Evolutionary conservation across 768 basidiomycete genomes (phyloP), one percentile per base, ranked within the genome.

Genomic region (Auricularia heimuer): DNA sequence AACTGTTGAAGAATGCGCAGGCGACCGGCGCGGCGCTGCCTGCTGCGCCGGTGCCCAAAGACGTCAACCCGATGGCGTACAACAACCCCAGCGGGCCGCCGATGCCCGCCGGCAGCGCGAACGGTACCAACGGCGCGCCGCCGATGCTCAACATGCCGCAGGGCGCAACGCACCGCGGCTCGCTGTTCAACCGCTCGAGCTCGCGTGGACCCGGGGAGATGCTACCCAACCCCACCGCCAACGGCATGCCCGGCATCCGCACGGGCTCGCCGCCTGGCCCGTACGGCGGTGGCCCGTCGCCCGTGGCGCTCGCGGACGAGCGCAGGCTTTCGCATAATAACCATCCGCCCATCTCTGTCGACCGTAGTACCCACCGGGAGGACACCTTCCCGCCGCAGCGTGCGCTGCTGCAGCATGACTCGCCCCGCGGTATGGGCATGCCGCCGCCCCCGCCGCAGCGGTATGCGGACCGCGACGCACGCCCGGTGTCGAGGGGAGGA

Each of bases 51-150:
- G 89, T 89, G 1, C 94, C 95, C 4, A 91, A 95, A 69, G 95
- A 98, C 70, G 95, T 98, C 0, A 95, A 98, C 71, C 95, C 95
- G 1, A 96, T 93, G 3, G 93, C 93, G 3, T 98, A 97, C 70
- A 90, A 42, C 39, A 42, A 42, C 39, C 92, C 0, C 68, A 64
- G 11, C 89, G 85, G 66, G 82, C 87, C 0, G 83, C 88, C 29
- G 83, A 84, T 86, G 6, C 65, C 42, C 21, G 29, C 62, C 16
- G 61, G 24, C 18, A 21, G 39, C 45, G 44, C 36, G 56, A 63
- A 10, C 35, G 39, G 24, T 29, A 4, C 34, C 6, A 35, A 24
- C 24, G 24, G 37, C 47, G 6, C 6, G 37, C 65, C 47, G 61
- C 64, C 47, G 47, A 14, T 60, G 56, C 34, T 60, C 34, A 60